Evolutionary conservation across 257 asterid species (phyloP).

Genomic region (Misopates orontium): DNA sequence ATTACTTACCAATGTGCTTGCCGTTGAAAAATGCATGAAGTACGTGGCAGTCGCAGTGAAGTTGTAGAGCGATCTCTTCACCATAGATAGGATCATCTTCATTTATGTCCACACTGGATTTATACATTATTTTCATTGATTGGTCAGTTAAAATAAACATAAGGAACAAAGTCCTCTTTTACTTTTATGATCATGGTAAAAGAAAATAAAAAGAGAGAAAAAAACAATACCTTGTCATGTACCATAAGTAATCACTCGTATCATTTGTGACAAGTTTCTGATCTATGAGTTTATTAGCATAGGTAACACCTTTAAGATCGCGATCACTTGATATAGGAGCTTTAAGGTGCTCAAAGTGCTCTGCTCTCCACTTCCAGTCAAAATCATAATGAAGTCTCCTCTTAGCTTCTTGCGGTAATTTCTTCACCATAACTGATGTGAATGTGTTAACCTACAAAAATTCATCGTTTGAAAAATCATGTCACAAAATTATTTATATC

Average conservation of each 20-base stretch:
- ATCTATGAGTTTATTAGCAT: constrained; percentile 36
- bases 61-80: constrained; percentile 24
- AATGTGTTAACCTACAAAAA: constrained; percentile 32
- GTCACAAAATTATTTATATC: neutral
- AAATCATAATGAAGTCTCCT: constrained; percentile 13
- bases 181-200: neutral
- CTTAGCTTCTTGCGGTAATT: constrained; percentile 19
- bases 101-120: constrained; percentile 28
- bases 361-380: constrained; percentile 44
- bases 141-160: neutral
- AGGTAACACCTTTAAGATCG: neutral
- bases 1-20: constrained; percentile 38
- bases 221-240: constrained; percentile 45
- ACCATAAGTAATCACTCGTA: constrained; percentile 51
- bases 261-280: constrained; percentile 50
- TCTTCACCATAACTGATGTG: constrained; percentile 30
- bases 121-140: neutral
- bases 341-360: constrained; percentile 23
- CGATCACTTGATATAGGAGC: neutral
- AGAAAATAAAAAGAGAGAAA: no score
- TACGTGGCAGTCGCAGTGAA: constrained; percentile 35
- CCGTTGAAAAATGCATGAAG: constrained; percentile 47
- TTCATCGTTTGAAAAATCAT: neutral
- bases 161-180: neutral
- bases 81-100: constrained; percentile 38